These are phyloP conservation scores for Fraxinus baroniana DNA, from an alignment of 305 asterid genomes.

Conservation along the genomic window DNA sequence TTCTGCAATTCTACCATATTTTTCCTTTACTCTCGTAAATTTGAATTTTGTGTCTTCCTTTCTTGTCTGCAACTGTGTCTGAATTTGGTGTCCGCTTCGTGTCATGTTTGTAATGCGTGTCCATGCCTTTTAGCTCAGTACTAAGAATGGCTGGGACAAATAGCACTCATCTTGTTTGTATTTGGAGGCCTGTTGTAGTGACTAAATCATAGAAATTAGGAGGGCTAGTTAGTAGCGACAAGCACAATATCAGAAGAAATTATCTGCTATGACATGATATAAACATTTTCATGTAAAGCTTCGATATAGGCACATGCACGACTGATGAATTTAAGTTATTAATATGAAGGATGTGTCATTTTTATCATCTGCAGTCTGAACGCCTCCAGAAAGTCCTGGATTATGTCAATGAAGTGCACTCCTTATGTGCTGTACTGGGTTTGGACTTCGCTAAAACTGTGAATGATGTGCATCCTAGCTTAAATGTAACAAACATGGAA, in stretches of 20 bases:
- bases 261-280: not conserved
- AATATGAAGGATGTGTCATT: not conserved
- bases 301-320: not conserved
- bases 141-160: not conserved
- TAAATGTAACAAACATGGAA: conserved; percentile 58
- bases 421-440: conserved; percentile 66
- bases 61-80: not conserved
- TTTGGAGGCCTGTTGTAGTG: not conserved
- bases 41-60: not conserved
- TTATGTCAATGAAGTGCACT: conserved; percentile 81
- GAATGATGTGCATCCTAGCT: conserved; percentile 82
- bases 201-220: not conserved
- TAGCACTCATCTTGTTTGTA: not conserved
- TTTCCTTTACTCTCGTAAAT: not conserved
- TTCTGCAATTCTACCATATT: not conserved
- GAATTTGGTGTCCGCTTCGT: not conserved
- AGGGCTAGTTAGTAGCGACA: not conserved
- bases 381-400: conserved; percentile 76
- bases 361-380: conserved; percentile 56
- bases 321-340: not conserved
- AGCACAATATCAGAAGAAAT: not conserved
- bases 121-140: not conserved
- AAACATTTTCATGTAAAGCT: not conserved
- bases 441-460: conserved; percentile 80
- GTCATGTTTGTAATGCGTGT: not conserved